Evolutionary conservation across 768 basidiomycete species (phyloP).

Genomic region (Phanerodontia chrysosporium): DNA sequence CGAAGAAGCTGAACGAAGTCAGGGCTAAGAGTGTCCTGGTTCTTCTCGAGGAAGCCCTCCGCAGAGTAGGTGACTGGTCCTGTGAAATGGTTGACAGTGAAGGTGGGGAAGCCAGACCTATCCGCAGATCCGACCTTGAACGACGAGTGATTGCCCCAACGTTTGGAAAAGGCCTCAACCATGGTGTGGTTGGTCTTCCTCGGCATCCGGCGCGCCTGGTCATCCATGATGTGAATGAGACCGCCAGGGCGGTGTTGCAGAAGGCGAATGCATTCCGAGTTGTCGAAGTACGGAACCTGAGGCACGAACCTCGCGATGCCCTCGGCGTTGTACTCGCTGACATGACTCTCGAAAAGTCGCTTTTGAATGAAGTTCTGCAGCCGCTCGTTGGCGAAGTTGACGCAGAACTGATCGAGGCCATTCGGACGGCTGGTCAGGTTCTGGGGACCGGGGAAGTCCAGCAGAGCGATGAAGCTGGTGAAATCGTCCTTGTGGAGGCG

Average conservation of each 20-base stretch:
- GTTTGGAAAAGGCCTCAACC: slow-evolving; percentile 90
- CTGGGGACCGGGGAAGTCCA: slow-evolving; percentile 92
- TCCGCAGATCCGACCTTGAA: slow-evolving; percentile 82
- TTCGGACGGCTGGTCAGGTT: slow-evolving; percentile 86
- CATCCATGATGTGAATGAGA: slow-evolving; percentile 95
- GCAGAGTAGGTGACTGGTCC: slow-evolving; percentile 90
- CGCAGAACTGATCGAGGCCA: slow-evolving; percentile 92
- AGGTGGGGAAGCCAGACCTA: slow-evolving; percentile 76
- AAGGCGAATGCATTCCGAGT: slow-evolving; percentile 83
- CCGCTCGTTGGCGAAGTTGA: slow-evolving; percentile 95
- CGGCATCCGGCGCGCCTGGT: slow-evolving; percentile 79
- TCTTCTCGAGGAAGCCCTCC: slow-evolving; percentile 85
- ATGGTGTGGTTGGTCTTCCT: slow-evolving; percentile 94
- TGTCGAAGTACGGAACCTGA: slow-evolving; percentile 80
- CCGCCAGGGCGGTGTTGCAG: slow-evolving; percentile 87
- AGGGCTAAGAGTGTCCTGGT: slow-evolving; percentile 85
- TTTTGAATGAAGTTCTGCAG: slow-evolving; percentile 81
- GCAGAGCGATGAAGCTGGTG: slow-evolving; percentile 84
- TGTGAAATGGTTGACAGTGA: slow-evolving; percentile 89
- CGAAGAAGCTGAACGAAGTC: slow-evolving; percentile 90
- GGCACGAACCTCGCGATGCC: slow-evolving; percentile 71
- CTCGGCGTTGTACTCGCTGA: slow-evolving; percentile 80
- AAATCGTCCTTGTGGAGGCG: slow-evolving; percentile 94
- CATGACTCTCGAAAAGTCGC: slow-evolving; percentile 74
- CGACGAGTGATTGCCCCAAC: slow-evolving; percentile 90